A percentile compares a stretch with the other conserved stretches of the same genome.
Evolutionary conservation across 2,329 filamentous ascomycete species (phyloP).

Genomic region (Sclerotinia nivalis): DNA sequence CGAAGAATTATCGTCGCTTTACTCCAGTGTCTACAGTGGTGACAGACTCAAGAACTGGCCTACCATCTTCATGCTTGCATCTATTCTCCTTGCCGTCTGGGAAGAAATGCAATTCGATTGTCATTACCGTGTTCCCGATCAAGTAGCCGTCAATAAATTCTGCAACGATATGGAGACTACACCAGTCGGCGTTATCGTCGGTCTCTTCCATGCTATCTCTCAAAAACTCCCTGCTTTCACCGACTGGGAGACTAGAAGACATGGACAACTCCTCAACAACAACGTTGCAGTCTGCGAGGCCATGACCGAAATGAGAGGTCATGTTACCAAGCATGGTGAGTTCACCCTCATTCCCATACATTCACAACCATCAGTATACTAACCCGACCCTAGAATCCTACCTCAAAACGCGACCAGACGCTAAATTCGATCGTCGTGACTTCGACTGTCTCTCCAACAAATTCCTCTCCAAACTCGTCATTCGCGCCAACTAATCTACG

Average conservation of each 20-base stretch:
- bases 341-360: neutral
- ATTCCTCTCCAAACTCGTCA: conserved; percentile 94
- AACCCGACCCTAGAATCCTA: conserved; percentile 71
- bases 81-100: conserved; percentile 91
- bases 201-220: conserved; percentile 95
- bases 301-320: conserved; percentile 91
- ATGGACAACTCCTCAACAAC: conserved; percentile 87
- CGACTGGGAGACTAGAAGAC: conserved; percentile 91
- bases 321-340: conserved; percentile 93
- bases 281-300: conserved; percentile 91
- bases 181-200: conserved; percentile 93
- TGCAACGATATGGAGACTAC: conserved; percentile 96
- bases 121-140: conserved; percentile 89
- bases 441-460: conserved; percentile 97
- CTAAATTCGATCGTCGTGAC: conserved; percentile 85
- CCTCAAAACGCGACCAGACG: conserved; percentile 71
- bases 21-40: conserved; percentile 97
- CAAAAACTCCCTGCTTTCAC: conserved; percentile 91
- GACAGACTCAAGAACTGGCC: conserved; percentile 99
- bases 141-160: conserved; percentile 85
- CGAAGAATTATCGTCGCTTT: conserved; percentile 86
- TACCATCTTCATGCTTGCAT: conserved; percentile 95
- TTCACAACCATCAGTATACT: conserved; percentile 42
- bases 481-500: conserved; percentile 74
- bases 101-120: conserved; percentile 99